Percentiles rank a stretch among this genome's conserved stretches.
Evolutionary conservation across 2,329 filamentous ascomycete species (phyloP).

Genomic region (Penicillium janthinellum): DNA sequence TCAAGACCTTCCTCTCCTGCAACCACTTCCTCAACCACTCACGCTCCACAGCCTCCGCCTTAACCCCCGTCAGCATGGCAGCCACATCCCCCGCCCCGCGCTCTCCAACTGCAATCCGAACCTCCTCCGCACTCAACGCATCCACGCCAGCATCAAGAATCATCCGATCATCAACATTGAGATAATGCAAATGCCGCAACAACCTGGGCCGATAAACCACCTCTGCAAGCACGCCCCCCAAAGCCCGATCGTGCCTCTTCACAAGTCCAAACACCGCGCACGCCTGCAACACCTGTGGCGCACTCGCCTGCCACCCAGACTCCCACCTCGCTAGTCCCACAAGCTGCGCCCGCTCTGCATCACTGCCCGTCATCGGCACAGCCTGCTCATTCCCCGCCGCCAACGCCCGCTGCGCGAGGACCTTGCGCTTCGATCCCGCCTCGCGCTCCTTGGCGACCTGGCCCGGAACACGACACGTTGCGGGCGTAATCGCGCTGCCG

Average conservation of each 20-base stretch:
- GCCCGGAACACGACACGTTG: slow-evolving; percentile 77
- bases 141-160: slow-evolving; percentile 65
- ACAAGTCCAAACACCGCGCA: slow-evolving; percentile 39
- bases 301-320: slow-evolving; percentile 22
- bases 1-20: background rate
- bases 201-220: slow-evolving; percentile 58
- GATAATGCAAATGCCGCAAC: slow-evolving; percentile 58
- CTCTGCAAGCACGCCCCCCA: slow-evolving; percentile 31
- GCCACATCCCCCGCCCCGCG: slow-evolving; percentile 55
- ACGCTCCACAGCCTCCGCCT: slow-evolving; percentile 35
- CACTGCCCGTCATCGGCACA: slow-evolving; percentile 19
- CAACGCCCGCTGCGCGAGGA: slow-evolving; percentile 29
- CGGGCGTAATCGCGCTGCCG: slow-evolving; percentile 69
- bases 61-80: slow-evolving; percentile 20
- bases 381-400: slow-evolving; percentile 20
- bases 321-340: slow-evolving; percentile 28
- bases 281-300: slow-evolving; percentile 34
- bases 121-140: slow-evolving; percentile 64
- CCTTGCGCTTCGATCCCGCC: slow-evolving; percentile 52
- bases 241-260: slow-evolving; percentile 45
- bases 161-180: slow-evolving; percentile 71
- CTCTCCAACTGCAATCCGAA: slow-evolving; percentile 70
- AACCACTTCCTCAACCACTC: slow-evolving; percentile 44
- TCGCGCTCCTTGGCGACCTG: slow-evolving; percentile 64
- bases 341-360: slow-evolving; percentile 35